Percentiles rank a stretch among this genome's conserved stretches.
Evolutionary conservation across 768 basidiomycete species (phyloP).

Genomic region (Hygrophoropsis aurantiaca): DNA sequence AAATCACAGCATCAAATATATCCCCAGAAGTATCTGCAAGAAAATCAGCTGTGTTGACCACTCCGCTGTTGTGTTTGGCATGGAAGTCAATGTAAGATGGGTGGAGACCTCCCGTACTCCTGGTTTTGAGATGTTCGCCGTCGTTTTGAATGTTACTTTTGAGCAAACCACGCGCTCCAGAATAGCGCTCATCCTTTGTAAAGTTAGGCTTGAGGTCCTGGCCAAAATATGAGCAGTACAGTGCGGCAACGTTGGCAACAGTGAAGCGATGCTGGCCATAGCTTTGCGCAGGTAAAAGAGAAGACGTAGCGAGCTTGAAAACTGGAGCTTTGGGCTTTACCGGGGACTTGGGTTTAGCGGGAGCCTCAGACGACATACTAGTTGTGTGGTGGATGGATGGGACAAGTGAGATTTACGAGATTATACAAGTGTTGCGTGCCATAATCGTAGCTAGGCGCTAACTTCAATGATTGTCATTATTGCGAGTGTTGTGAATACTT

Average conservation of each 20-base stretch:
- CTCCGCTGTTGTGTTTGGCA: neutral
- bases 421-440: too few relatives aligned
- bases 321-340: too few relatives aligned
- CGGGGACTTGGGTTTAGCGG: too few relatives aligned
- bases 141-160: neutral
- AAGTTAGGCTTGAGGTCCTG: too few relatives aligned
- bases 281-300: too few relatives aligned
- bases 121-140: conserved; percentile 3
- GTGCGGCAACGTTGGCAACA: neutral
- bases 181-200: conserved; percentile 1
- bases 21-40: conserved; percentile 3
- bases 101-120: conserved; percentile 2
- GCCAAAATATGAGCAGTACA: conserved; percentile 1
- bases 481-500: too few relatives aligned
- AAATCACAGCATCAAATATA: conserved; percentile 9
- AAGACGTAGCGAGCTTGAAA: too few relatives aligned
- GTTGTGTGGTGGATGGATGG: too few relatives aligned
- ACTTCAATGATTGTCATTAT: too few relatives aligned
- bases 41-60: neutral
- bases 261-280: neutral
- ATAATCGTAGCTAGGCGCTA: too few relatives aligned
- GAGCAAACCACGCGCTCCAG: neutral
- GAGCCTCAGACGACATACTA: too few relatives aligned
- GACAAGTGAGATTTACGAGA: too few relatives aligned
- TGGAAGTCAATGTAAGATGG: conserved; percentile 6